phyloP scores from a whole-genome alignment of 768 basidiomycete genomes.

The Mycena filopes region DNA sequence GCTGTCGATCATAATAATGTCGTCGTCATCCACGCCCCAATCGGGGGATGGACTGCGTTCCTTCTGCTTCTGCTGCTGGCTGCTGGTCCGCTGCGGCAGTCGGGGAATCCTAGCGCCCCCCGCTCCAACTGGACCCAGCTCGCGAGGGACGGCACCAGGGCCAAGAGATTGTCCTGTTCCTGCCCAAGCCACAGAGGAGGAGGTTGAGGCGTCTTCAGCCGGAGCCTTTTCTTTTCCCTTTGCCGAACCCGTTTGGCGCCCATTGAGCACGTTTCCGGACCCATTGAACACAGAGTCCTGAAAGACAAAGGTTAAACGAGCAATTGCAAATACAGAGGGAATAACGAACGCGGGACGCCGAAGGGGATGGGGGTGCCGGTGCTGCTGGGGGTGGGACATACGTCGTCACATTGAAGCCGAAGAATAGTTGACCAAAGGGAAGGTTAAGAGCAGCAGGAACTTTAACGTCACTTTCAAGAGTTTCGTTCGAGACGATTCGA shows the following conservation, averaged over 20 bases:
- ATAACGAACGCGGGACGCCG: slow-evolving; percentile 44
- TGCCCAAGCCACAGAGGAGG: slow-evolving; percentile 48
- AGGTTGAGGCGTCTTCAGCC: slow-evolving; percentile 42
- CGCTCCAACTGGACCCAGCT: slow-evolving; percentile 60
- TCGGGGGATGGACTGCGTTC: slow-evolving; percentile 79
- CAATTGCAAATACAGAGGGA: neutral
- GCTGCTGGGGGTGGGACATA: slow-evolving; percentile 64
- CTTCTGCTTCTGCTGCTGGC: slow-evolving; percentile 44
- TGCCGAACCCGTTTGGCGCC: slow-evolving; percentile 54
- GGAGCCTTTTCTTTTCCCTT: slow-evolving; percentile 67
- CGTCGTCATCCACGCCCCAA: slow-evolving; percentile 85
- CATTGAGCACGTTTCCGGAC: slow-evolving; percentile 73
- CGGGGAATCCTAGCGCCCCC: slow-evolving; percentile 65
- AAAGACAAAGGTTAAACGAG: slow-evolving; percentile 12
- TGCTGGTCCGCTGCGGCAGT: slow-evolving; percentile 49
- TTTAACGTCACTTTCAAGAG: slow-evolving; percentile 76
- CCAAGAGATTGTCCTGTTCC: slow-evolving; percentile 64
- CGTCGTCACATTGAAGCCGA: slow-evolving; percentile 87
- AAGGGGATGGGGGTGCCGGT: slow-evolving; percentile 41
- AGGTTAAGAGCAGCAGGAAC: slow-evolving; percentile 92
- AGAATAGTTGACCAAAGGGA: slow-evolving; percentile 95
- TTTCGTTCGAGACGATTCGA: slow-evolving; percentile 84
- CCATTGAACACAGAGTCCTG: slow-evolving; percentile 68
- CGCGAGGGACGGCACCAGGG: slow-evolving; percentile 44
- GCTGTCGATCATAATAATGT: slow-evolving; percentile 86